A percentile compares a stretch with the other conserved stretches of the same genome.
phyloP scores from a whole-genome alignment of 768 basidiomycete genomes.

The Clitopilus hobsonii region DNA sequence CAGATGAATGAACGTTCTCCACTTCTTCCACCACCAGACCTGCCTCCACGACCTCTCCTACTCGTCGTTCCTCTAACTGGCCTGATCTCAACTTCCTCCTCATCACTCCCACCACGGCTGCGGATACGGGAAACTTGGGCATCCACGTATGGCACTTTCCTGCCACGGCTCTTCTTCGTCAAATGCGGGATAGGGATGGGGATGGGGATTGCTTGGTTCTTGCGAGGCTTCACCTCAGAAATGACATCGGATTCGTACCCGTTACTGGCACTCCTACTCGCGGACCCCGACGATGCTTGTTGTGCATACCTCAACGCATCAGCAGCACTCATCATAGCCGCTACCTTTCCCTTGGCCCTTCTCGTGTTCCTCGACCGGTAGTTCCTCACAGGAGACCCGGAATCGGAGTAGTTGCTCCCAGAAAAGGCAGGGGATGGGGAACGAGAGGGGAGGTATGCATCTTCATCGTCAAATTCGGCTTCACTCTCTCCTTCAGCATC shows the following conservation, averaged over 20 bases:
- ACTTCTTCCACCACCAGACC: constrained; percentile 29
- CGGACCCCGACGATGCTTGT: constrained; percentile 10
- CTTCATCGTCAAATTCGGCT: constrained; percentile 8
- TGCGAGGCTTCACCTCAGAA: constrained; percentile 4
- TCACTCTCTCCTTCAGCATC: neutral
- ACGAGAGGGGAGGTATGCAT: constrained; percentile 16
- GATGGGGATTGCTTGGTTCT: constrained; percentile 18
- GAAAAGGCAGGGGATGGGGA: constrained; percentile 13
- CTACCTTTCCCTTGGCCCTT: constrained; percentile 5
- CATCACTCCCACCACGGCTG: constrained; percentile 9
- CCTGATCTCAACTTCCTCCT: constrained; percentile 1
- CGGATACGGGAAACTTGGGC: constrained; percentile 14
- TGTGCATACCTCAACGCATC: constrained; percentile 13
- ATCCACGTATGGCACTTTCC: constrained; percentile 55
- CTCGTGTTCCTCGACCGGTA: constrained; percentile 4
- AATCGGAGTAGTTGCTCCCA: constrained; percentile 14
- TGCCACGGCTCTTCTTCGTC: constrained; percentile 67
- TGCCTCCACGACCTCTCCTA: constrained; percentile 12
- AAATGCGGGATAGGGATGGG: constrained; percentile 66
- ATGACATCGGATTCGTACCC: constrained; percentile 1
- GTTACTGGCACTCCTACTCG: too few species aligned
- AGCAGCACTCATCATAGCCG: constrained; percentile 13
- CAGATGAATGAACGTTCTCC: constrained; percentile 62
- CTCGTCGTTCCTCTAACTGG: constrained; percentile 8
- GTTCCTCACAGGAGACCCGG: neutral